These are phyloP conservation scores for Ceratobasidium sp. DNA, from an alignment of 1,284 basidiomycete genomes.

Conservation along the genomic window DNA sequence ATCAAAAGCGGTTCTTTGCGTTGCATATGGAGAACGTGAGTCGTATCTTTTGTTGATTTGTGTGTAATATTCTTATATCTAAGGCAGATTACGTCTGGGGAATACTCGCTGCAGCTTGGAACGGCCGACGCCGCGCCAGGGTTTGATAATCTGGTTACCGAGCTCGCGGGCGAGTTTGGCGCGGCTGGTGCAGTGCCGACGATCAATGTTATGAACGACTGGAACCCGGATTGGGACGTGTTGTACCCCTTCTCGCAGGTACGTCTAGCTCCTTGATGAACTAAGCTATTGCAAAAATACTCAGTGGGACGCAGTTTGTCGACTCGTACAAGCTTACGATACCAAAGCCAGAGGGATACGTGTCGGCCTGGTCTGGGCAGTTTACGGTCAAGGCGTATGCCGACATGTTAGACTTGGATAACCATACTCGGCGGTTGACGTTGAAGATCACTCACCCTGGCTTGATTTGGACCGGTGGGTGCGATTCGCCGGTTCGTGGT, in stretches of 20 bases:
- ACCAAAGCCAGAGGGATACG: conserved; percentile 62
- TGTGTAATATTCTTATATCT: conserved; percentile 2
- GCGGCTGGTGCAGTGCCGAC: conserved; percentile 58
- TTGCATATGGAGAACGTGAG: conserved; percentile 89
- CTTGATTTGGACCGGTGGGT: conserved; percentile 85
- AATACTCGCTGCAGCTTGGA: conserved; percentile 84
- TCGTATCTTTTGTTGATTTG: conserved; percentile 19
- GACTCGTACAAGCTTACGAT: conserved; percentile 80
- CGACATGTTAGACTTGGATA: conserved; percentile 65
- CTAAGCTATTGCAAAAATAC: conserved; percentile 47
- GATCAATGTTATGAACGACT: conserved; percentile 61
- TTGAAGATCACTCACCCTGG: conserved; percentile 83
- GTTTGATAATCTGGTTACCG: conserved; percentile 69
- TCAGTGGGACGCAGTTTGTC: conserved; percentile 67
- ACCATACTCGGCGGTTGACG: conserved; percentile 77
- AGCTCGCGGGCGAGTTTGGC: conserved; percentile 72
- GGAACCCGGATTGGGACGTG: conserved; percentile 62
- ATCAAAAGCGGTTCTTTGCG: conserved; percentile 89
- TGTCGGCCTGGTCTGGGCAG: conserved; percentile 63
- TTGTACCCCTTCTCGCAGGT: conserved; percentile 88
- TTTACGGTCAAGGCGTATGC: conserved; percentile 74
- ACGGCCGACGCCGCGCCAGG: conserved; percentile 86
- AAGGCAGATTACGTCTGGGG: conserved; percentile 72
- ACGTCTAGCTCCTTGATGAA: conserved; percentile 54
- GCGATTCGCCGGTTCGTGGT: not conserved